Percentiles rank a stretch among this genome's conserved stretches.
These are phyloP conservation scores for Nemania serpens DNA, from an alignment of 2,329 filamentous ascomycete genomes.

Conservation along the genomic window DNA sequence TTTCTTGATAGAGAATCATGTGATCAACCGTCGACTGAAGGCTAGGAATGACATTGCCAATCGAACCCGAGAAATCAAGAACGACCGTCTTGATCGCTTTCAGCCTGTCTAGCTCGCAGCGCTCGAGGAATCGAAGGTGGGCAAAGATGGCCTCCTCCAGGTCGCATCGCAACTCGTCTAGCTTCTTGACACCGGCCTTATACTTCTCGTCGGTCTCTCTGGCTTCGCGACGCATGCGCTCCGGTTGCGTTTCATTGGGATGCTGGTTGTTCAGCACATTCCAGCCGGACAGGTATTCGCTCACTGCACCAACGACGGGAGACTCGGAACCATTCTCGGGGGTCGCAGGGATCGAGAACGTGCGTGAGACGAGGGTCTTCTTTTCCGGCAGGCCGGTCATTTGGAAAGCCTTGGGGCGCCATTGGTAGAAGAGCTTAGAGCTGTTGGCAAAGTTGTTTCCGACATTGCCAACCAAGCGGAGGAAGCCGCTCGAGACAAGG, in stretches of 20 bases:
- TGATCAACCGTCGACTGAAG: constrained; percentile 95
- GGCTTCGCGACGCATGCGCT: constrained; percentile 86
- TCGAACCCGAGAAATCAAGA: constrained; percentile 93
- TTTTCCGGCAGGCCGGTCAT: constrained; percentile 86
- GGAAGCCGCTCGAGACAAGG: constrained; percentile 80
- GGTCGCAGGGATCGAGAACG: constrained; percentile 72
- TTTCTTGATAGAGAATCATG: constrained; percentile 99
- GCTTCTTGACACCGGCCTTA: constrained; percentile 80
- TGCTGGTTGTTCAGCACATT: constrained; percentile 88
- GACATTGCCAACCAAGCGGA: constrained; percentile 90
- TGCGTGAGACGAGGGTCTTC: constrained; percentile 73
- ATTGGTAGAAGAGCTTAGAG: constrained; percentile 96
- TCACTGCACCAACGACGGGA: constrained; percentile 79
- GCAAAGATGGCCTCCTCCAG: constrained; percentile 95
- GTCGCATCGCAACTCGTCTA: constrained; percentile 89
- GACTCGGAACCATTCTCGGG: constrained; percentile 70
- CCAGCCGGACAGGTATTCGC: constrained; percentile 90
- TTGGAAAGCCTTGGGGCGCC: constrained; percentile 90
- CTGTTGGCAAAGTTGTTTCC: constrained; percentile 97
- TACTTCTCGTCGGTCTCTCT: constrained; percentile 91
- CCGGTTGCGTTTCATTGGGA: constrained; percentile 90
- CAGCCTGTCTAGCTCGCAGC: constrained; percentile 91
- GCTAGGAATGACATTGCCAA: constrained; percentile 97
- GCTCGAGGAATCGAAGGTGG: constrained; percentile 94
- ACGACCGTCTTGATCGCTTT: constrained; percentile 99